Base-by-base conservation (phyloP, 2,329 filamentous ascomycete species). In the Colletotrichum karsti region DNA sequence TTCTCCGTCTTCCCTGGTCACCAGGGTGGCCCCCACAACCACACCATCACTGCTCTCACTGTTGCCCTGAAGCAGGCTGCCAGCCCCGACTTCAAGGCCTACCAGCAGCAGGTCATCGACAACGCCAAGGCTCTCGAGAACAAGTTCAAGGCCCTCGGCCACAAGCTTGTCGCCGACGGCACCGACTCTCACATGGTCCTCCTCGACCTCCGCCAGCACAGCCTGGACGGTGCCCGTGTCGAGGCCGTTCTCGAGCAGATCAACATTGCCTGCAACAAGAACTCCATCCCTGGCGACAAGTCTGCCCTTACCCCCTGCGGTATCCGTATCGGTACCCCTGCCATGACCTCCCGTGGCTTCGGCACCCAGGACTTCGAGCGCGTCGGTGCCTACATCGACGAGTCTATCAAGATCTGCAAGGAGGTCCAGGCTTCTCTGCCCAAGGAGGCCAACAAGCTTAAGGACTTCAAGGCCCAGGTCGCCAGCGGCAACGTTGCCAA, bases 201-300 rank as follows among this genome's bases (percentile, higher is more conserved):
- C 65, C 83, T 99, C 69, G 96, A 99, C 82, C 91, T 99, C 73
- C 95, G 97, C 80, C 90, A 94, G 77, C 89, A 93, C 79, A 87
- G 84, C 71, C 90, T 99, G 18, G 96, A 99, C 76, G 96, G 96
- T 76, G 96, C 96, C 66, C 94, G 96, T 81, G 93, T 98, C 44
- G 96, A 99, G 88, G 92, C 93, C 70, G 92, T 99, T 67, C 91
- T 99, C 20, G 96, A 99, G 87, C 93, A 97, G 81, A 96, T 98
- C 84, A 97, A 97, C 87, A 97, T 99, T 81, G 95, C 96, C 70
- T 97, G 94, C 90, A 99, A 99, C 91, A 99, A 99, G 91, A 99
- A 99, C 90, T 92, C 93, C 69, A 96, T 97, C 67, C 96, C 96
- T 42, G 96, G 96, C 71, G 96, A 99, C 88, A 98, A 97, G 88